Base-by-base conservation (phyloP, 1,284 basidiomycete species). In the Inonotus hispidus region DNA sequence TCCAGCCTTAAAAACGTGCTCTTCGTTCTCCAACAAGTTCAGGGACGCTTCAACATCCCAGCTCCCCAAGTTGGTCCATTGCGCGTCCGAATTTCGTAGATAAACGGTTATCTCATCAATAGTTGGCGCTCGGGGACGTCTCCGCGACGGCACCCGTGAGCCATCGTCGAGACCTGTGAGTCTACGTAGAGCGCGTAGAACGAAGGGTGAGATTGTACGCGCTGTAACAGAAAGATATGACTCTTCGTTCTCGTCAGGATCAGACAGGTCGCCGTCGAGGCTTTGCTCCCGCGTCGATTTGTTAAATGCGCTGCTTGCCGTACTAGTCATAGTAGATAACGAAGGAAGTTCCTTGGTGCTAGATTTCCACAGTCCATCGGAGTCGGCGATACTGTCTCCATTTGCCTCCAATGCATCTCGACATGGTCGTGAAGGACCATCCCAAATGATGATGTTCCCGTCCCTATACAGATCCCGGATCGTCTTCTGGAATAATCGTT, bases 381-480 rank as follows among this genome's bases (percentile, higher is more conserved):
- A 65, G 19, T 47, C 49, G 14, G 32, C 56, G 19, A 55, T 32
- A 45, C 45, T 41, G 16, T 38, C 49, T 10, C 43, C 27, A 56
- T 69, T 66, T 11, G 59, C 57, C 13, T 63, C 60, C 41, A 8
- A 21, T 21, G 47, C 50, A 29, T 53, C 37, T 14, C 23, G 19
- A 39, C 55, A 57, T 37, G 25, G 25, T 2, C 58, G 53, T 23
- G 74, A 72, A 2, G 82, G 80, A 0, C 85, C 85, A 60, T 86
- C 81, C 83, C 85, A 88, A 2, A 88, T 69, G 0, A 88, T 75
- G 59, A 90, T 82, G 64, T 79, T 82, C 10, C 88, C 88, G 60
- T 89, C 88, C 58, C 80, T 75, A 59, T 82, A 76, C 19, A 90
- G 72, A 67, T 83, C 79, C n/a, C 81, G 72, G 57, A 90, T 75